These are phyloP conservation scores for Hura crepitans DNA, from an alignment of 441 rosid species.

Conservation along the genomic window DNA sequence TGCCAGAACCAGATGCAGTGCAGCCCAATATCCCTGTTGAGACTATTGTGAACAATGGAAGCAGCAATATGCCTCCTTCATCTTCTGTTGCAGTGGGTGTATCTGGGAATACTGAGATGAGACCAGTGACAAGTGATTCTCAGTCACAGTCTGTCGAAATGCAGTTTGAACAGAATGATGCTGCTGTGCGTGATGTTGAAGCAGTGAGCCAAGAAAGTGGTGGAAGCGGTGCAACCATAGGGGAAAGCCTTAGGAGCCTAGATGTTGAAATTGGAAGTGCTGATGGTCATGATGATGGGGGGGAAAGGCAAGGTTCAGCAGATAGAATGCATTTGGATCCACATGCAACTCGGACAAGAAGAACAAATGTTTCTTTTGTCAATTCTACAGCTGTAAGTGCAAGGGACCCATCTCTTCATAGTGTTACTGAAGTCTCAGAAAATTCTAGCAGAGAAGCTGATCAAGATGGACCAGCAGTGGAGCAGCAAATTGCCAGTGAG, in stretches of 20 bases:
- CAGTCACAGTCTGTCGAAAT: slow-evolving; percentile 65
- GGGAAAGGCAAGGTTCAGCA: slow-evolving; percentile 83
- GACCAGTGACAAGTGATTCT: slow-evolving; percentile 47
- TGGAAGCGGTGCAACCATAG: slow-evolving; percentile 96
- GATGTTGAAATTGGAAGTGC: slow-evolving; percentile 99
- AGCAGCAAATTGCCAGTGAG: slow-evolving; percentile 66
- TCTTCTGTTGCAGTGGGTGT: slow-evolving; percentile 40
- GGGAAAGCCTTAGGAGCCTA: slow-evolving; percentile 97
- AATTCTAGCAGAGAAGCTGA: slow-evolving; percentile 85
- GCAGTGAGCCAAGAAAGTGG: slow-evolving; percentile 99
- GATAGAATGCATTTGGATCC: slow-evolving; percentile 55
- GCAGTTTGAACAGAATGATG: slow-evolving; percentile 93
- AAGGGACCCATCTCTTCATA: slow-evolving; percentile 81
- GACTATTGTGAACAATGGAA: slow-evolving; percentile 46
- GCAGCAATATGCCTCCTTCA: slow-evolving; percentile 41
- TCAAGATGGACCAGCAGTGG: slow-evolving; percentile 65
- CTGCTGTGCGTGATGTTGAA: slow-evolving; percentile 84
- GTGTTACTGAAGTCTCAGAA: slow-evolving; percentile 95
- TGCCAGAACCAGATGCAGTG: slow-evolving; percentile 49
- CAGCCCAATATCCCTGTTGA: slow-evolving; percentile 48
- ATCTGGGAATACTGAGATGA: slow-evolving; percentile 46
- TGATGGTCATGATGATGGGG: slow-evolving; percentile 98
- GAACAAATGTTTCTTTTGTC: slow-evolving; percentile 60
- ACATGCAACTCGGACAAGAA: slow-evolving; percentile 61
- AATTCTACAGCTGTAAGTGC: slow-evolving; percentile 50